phyloP scores from a whole-genome alignment of 148 eudicot species.

The Rhododendron ferrugineum region DNA sequence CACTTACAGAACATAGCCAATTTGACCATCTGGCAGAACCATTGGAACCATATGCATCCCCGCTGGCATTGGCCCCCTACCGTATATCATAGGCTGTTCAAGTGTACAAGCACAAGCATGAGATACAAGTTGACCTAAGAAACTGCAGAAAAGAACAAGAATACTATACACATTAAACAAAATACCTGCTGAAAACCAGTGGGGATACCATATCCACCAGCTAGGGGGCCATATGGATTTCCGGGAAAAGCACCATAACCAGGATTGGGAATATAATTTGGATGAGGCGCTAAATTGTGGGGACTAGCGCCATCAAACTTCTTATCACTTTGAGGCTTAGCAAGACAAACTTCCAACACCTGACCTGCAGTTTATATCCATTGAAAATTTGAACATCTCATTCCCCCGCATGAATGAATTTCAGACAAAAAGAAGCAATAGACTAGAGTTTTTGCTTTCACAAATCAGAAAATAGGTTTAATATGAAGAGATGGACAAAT shows the following conservation, averaged over 20 bases:
- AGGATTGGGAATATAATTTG: conserved; percentile 58
- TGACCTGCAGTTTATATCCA: conserved; percentile 53
- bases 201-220: conserved; percentile 65
- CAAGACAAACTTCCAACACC: conserved; percentile 71
- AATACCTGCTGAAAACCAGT: conserved; percentile 42
- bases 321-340: conserved; percentile 53
- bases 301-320: conserved; percentile 53
- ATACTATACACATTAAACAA: neutral
- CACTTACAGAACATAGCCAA: conserved; percentile 98
- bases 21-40: conserved; percentile 96
- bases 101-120: neutral
- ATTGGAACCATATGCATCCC: conserved; percentile 99
- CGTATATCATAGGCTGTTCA: conserved; percentile 87
- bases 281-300: conserved; percentile 38
- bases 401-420: neutral
- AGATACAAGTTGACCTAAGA: neutral
- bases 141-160: neutral
- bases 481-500: neutral
- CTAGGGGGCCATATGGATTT: conserved; percentile 59
- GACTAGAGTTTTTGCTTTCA: neutral
- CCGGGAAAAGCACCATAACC: conserved; percentile 63
- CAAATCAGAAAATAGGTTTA: neutral
- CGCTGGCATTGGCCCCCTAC: conserved; percentile 91
- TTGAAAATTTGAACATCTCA: conserved; percentile 5
- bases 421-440: neutral